Evolutionary conservation across 1,139 yeast species (phyloP), one percentile per base, ranked within the genome.

Genomic region (Candida albicans): DNA sequence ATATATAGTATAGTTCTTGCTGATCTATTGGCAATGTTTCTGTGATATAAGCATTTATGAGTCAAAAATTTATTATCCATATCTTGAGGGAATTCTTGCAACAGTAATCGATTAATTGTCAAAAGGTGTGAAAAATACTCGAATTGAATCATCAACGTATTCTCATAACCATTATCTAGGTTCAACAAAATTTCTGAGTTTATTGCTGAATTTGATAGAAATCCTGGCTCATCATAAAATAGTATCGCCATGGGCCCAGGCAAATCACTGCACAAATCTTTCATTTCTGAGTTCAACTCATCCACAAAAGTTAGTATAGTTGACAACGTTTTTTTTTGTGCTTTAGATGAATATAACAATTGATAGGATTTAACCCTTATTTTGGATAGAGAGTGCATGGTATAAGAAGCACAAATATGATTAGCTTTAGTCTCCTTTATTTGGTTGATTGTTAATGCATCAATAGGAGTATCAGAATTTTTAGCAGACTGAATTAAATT

Each of bases 1-100:
- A 67, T 47, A 28, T 56, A 53, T 14, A 70, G 48, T 9, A 70
- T 62, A 2, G 74, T 69, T 43, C 74, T 54, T 5, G 74, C 67
- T 29, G 69, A 57, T 39, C 65, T 59, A 11, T 62, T 47, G 1
- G 66, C 58, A 25, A 67, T 41, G 22, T 55, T 51, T 30, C 69
- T 50, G 42, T 58, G 55, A 25, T 47, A 52, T 1, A 45, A 34
- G 24, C 48, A 46, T 22, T 54, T 53, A 4, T 40, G 39, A 13
- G 51, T 45, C 25, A 52, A 46, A 7, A 50, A 50, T 14, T 50
- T 51, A 29, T 44, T 44, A 18, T 56, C 57, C 2, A 50, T 49
- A 8, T 51, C 45, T 14, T 41, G 51, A 55, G 52, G 44, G 39
- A 55, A 40, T 35, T 62, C 58, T 2, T 72, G 71, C 11, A 68